Percentiles rank a stretch among this genome's conserved stretches.
phyloP scores from a whole-genome alignment of 129 eudicot species.

The Lactuca sativa region DNA sequence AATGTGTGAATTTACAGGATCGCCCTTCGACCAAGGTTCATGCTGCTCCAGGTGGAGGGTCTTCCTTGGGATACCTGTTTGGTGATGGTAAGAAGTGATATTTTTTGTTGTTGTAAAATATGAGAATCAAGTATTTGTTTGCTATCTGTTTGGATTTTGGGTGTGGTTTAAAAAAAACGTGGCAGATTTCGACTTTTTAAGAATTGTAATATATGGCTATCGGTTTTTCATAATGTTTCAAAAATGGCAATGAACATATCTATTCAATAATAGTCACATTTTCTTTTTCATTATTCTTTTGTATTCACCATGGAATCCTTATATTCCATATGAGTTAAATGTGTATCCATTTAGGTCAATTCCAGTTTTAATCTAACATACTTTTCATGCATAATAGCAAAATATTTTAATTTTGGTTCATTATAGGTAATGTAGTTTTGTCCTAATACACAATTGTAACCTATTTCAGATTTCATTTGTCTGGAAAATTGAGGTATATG shows the following conservation, averaged over 20 bases:
- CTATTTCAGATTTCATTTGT: no score
- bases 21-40: constrained; percentile 78
- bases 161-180: constrained; percentile 31
- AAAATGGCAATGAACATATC: neutral
- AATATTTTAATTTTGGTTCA: no score
- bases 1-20: constrained; percentile 32
- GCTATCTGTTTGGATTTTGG: constrained; percentile 23
- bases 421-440: no score
- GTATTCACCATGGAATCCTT: no score
- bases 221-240: no score
- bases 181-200: constrained; percentile 13
- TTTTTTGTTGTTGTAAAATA: constrained; percentile 12
- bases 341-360: no score
- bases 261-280: neutral
- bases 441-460: no score
- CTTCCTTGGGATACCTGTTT: constrained; percentile 67
- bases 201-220: constrained; percentile 16
- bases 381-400: no score
- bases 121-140: constrained; percentile 19
- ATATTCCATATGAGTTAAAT: no score
- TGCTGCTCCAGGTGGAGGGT: constrained; percentile 72
- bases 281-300: neutral
- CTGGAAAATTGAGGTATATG: no score
- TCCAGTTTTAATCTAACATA: no score
- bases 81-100: constrained; percentile 61